Conservation (phyloP, 1,284 basidiomycete species). For the Exobasidium rhododendri region DNA sequence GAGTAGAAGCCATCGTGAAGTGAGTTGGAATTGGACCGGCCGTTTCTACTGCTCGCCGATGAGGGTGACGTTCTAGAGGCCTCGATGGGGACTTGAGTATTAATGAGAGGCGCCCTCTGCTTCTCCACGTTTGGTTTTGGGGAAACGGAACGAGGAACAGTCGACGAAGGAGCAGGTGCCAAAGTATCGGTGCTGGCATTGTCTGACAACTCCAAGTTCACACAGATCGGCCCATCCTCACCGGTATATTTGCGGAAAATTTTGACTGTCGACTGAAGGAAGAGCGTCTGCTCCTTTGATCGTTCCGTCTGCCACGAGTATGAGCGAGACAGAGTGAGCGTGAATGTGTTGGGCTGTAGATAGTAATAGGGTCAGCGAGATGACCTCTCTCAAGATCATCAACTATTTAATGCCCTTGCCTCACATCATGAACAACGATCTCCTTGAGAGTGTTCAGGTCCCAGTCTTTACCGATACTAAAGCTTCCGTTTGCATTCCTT, state of each 20-base stretch:
- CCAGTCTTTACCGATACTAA: conserved; percentile 98
- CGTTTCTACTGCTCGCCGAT: background rate
- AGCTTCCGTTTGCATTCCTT: conserved; percentile 86
- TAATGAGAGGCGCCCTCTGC: background rate
- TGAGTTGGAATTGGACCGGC: background rate
- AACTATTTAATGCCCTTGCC: conserved; percentile 59
- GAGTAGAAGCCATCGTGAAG: conserved; percentile 11
- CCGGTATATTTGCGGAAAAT: conserved; percentile 44
- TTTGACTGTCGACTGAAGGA: conserved; percentile 40
- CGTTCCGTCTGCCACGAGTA: conserved; percentile 51
- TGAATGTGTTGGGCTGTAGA: conserved; percentile 37
- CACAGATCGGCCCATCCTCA: conserved; percentile 27
- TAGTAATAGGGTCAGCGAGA: conserved; percentile 6
- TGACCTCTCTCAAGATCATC: background rate
- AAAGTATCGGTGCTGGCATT: background rate
- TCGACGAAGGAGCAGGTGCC: conserved; percentile 10
- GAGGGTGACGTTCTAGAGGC: background rate
- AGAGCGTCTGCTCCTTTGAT: conserved; percentile 39
- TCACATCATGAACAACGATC: conserved; percentile 66
- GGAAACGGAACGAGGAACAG: background rate
- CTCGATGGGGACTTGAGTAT: background rate
- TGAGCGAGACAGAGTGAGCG: conserved; percentile 40
- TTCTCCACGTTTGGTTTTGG: background rate
- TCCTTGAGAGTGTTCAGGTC: conserved; percentile 73
- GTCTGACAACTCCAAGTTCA: conserved; percentile 16